Percentiles rank a stretch among this genome's conserved stretches.
Evolutionary conservation across 1,284 basidiomycete species (phyloP).

Genomic region (Ganoderma lingzhi): DNA sequence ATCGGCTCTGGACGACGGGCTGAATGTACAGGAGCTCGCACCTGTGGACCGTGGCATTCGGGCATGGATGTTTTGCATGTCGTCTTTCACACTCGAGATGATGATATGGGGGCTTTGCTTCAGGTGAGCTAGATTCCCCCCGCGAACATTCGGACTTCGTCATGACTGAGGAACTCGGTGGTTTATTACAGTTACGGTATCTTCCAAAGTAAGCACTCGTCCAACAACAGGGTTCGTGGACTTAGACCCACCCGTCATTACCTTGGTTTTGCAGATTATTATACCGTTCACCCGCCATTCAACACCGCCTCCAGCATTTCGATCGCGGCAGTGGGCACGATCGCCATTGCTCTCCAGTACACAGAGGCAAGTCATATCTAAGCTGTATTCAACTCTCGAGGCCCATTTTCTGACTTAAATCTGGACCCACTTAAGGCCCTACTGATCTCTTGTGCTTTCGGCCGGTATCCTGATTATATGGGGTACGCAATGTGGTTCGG

Average conservation of each 20-base stretch:
- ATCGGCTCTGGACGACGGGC: slow-evolving; percentile 9
- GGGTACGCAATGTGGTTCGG: slow-evolving; percentile 36
- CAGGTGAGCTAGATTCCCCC: slow-evolving; percentile 17
- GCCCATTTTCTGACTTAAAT: neutral
- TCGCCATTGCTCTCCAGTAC: slow-evolving; percentile 36
- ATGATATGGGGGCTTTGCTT: slow-evolving; percentile 45
- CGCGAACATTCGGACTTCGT: neutral
- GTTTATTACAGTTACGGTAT: slow-evolving; percentile 32
- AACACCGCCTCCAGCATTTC: slow-evolving; percentile 29
- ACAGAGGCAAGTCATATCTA: slow-evolving; percentile 24
- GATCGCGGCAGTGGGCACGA: slow-evolving; percentile 35
- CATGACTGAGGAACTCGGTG: neutral
- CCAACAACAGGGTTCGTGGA: neutral
- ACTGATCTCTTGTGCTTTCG: slow-evolving; percentile 33
- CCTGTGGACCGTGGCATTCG: slow-evolving; percentile 11
- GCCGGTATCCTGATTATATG: slow-evolving; percentile 38
- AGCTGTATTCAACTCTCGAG: neutral
- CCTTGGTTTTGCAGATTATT: slow-evolving; percentile 28
- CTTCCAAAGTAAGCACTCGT: slow-evolving; percentile 28
- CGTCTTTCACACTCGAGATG: slow-evolving; percentile 37
- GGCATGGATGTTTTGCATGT: slow-evolving; percentile 17
- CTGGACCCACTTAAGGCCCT: slow-evolving; percentile 19
- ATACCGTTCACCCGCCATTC: slow-evolving; percentile 35
- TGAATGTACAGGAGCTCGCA: slow-evolving; percentile 18
- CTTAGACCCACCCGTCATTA: neutral